These are phyloP conservation scores for Rhododendron williamsianum DNA, from an alignment of 148 eudicot species.

Conservation along the genomic window DNA sequence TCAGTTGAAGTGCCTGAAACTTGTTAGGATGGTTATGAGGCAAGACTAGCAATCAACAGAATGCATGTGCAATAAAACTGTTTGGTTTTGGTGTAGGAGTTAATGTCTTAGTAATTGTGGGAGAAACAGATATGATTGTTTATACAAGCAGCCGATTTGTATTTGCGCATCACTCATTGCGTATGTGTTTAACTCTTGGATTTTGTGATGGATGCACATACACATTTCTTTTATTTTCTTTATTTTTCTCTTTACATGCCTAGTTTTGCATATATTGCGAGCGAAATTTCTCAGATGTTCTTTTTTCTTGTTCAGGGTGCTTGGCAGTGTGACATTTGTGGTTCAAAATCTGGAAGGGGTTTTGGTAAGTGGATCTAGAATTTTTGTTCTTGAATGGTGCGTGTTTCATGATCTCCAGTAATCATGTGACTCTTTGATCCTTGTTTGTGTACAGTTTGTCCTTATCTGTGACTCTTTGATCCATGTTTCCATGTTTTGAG, in stretches of 20 bases:
- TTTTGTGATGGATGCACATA: background rate
- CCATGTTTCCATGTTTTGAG: background rate
- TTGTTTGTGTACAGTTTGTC: background rate
- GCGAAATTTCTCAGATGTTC: conserved; percentile 7
- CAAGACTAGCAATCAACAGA: background rate
- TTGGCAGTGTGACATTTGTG: conserved; percentile 98
- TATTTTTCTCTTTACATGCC: background rate
- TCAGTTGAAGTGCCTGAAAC: background rate
- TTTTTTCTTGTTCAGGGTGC: conserved; percentile 52
- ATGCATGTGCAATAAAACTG: background rate
- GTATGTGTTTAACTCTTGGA: background rate
- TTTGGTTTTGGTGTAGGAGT: background rate
- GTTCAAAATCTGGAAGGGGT: conserved; percentile 91
- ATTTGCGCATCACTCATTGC: background rate
- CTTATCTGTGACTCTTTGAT: background rate
- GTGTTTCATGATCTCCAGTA: background rate
- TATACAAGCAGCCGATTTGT: background rate
- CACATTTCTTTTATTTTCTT: background rate
- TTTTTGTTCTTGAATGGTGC: background rate
- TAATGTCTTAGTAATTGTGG: background rate
- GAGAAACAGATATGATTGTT: background rate
- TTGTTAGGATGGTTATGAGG: background rate
- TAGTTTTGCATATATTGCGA: conserved; percentile 7
- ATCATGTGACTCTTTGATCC: background rate
- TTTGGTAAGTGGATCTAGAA: conserved; percentile 55